Evolutionary conservation across 768 basidiomycete species (phyloP), one percentile per base, ranked within the genome.

Genomic region (Pleurotus djamor): DNA sequence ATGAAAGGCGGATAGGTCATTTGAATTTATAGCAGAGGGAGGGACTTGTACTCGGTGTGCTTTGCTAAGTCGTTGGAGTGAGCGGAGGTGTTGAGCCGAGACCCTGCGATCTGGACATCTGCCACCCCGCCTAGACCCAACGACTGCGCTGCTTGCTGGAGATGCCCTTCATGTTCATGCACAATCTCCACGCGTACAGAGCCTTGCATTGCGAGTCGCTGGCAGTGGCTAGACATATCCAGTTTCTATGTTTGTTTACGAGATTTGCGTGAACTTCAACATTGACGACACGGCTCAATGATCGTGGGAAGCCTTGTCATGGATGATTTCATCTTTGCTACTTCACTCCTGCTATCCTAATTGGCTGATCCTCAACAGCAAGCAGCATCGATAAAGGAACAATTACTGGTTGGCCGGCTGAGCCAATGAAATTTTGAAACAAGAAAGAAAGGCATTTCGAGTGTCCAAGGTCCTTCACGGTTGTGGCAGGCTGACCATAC

Each of bases 91-190:
- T 14, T 41, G 54, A 56, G 54, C 54, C 54, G 54, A 54, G 54
- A 43, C 54, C 41, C 54, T 56, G 37, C 41, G 54, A 56, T 44
- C 54, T 56, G 54, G 54, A 54, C 52, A 41, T 54, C 52, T 54
- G 52, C 14, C 54, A 56, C 54, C 41, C 36, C 36, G 13, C 16
- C 54, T 32, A 38, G 54, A 38, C 36, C 54, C 54, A 56, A 16
- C 21, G 41, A n/a, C 45, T 47, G 45, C 45, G 45, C 45, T 47
- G 45, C 9, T 14, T 14, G 45, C 10, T 12, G n/a, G 38, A 41
- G 10, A 41, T 41, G 38, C 10, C 21, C 21, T 28, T 28, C 21
- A 3, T 28, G 2, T 28, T 28, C 21, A 28, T 28, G n/a, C n/a
- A n/a, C n/a, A 28, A 1, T 3, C 21, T 28, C 21, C 21, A 28